Evolutionary conservation across 495 filamentous ascomycete species (phyloP).

Genomic region (Cryomyces minteri): DNA sequence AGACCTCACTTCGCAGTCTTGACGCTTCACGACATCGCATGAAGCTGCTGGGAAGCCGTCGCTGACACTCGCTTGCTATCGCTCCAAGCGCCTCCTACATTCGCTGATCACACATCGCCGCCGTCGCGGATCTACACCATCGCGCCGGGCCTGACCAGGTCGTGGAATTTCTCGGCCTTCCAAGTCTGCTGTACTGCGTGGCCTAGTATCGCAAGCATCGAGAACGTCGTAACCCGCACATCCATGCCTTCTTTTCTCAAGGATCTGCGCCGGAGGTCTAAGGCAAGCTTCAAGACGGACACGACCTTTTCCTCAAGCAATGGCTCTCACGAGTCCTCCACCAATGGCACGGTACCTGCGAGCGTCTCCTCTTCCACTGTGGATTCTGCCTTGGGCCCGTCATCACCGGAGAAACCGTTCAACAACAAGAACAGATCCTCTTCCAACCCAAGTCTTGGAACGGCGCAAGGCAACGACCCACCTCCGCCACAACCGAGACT

Average conservation of each 20-base stretch:
- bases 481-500: conserved; percentile 20
- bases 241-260: conserved; percentile 47
- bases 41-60: no score
- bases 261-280: conserved; percentile 46
- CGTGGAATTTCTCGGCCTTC: no score
- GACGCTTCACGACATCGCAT: no score
- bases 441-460: conserved; percentile 18
- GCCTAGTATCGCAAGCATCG: no score
- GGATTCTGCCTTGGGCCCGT: conserved; percentile 35
- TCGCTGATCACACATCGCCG: no score
- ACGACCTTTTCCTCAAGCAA: conserved; percentile 32
- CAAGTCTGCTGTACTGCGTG: no score
- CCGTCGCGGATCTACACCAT: no score
- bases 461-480: conserved; percentile 28
- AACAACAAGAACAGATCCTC: conserved; percentile 33
- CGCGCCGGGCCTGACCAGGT: no score
- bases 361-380: conserved; percentile 47
- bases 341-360: conserved; percentile 22
- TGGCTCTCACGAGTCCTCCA: conserved; percentile 22
- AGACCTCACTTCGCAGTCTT: no score
- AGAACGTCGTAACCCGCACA: no score
- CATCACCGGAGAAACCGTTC: conserved; percentile 43
- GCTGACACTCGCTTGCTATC: no score
- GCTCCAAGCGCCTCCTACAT: no score
- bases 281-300: conserved; percentile 33